A percentile compares a stretch with the other conserved stretches of the same genome.
These are phyloP conservation scores for Eleusine indica DNA, from an alignment of 176 grass and related monocot species.

Conservation along the genomic window DNA sequence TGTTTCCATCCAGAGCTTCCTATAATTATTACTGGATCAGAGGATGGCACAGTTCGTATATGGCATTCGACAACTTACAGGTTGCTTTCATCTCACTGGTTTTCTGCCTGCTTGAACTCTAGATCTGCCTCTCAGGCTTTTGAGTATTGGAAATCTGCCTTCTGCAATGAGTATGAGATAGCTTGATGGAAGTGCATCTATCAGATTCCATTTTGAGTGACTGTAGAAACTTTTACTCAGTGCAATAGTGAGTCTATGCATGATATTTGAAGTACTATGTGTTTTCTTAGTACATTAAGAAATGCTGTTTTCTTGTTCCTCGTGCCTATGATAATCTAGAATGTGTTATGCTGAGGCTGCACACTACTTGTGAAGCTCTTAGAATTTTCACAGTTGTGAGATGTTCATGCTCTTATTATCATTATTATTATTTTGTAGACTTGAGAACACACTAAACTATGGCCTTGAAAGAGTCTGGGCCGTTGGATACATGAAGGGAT, in stretches of 20 bases:
- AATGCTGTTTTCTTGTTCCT: not conserved
- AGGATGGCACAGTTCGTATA: conserved; percentile 95
- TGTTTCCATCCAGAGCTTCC: conserved; percentile 99
- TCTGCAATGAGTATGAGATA: not conserved
- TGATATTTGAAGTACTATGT: not conserved
- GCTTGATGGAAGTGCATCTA: conserved; percentile 1
- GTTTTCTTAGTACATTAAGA: not conserved
- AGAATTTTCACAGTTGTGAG: not conserved
- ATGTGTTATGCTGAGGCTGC: not conserved
- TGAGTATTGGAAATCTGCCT: not conserved
- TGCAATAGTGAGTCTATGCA: not conserved
- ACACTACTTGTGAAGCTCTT: not conserved
- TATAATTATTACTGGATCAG: conserved; percentile 97
- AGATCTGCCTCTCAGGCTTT: conserved; percentile 10
- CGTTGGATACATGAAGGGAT: conserved; percentile 94
- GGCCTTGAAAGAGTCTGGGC: conserved; percentile 98
- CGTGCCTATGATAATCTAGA: not conserved
- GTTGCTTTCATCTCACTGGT: conserved; percentile 39
- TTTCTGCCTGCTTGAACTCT: conserved; percentile 11
- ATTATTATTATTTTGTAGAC: conserved; percentile 59
- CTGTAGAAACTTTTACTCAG: not conserved
- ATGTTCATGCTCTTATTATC: conserved; percentile 11
- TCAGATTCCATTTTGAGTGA: not conserved
- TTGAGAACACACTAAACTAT: conserved; percentile 98
- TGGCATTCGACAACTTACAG: conserved; percentile 99